A percentile compares a stretch with the other conserved stretches of the same genome.
phyloP scores from a whole-genome alignment of 176 grass and related monocot species.

The Cymbopogon citratus region DNA sequence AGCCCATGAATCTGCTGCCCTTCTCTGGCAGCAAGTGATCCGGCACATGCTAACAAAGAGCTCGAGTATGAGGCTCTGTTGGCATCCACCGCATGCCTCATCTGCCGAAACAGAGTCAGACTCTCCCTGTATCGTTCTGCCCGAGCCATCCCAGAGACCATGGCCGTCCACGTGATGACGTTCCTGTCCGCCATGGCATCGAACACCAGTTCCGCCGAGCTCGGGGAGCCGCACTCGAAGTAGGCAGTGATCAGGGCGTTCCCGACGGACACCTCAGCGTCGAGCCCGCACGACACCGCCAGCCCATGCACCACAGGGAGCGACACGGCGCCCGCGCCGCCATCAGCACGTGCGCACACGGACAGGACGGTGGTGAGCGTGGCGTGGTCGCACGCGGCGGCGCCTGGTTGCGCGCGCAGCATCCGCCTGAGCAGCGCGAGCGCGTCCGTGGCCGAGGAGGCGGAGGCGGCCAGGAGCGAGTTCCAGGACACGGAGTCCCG shows the following conservation, averaged over 20 bases:
- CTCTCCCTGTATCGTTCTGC: constrained; percentile 44
- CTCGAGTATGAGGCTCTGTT: constrained; percentile 62
- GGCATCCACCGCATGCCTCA: constrained; percentile 45
- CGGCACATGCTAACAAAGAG: constrained; percentile 57
- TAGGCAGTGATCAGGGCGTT: constrained; percentile 70
- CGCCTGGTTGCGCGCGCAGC: constrained; percentile 14
- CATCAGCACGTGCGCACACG: constrained; percentile 23
- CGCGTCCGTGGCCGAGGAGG: constrained; percentile 15
- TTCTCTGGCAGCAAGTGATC: constrained; percentile 44
- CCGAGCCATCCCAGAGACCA: constrained; percentile 72
- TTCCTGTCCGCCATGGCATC: constrained; percentile 47
- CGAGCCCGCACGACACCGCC: constrained; percentile 35
- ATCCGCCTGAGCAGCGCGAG: constrained; percentile 53
- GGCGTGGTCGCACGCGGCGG: constrained; percentile 37
- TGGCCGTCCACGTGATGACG: constrained; percentile 77
- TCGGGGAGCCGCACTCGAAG: constrained; percentile 40
- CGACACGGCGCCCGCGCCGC: constrained; percentile 2
- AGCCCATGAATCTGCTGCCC: constrained; percentile 78
- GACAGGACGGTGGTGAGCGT: constrained; percentile 71
- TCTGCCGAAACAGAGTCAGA: constrained; percentile 47
- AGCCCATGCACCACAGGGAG: constrained; percentile 49
- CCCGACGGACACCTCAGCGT: constrained; percentile 34
- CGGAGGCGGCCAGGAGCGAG: constrained; percentile 50
- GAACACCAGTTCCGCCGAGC: constrained; percentile 45
- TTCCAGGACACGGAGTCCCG: constrained; percentile 88